Evolutionary conservation across 257 asterid species (phyloP).

Genomic region (Coffea canephora): DNA sequence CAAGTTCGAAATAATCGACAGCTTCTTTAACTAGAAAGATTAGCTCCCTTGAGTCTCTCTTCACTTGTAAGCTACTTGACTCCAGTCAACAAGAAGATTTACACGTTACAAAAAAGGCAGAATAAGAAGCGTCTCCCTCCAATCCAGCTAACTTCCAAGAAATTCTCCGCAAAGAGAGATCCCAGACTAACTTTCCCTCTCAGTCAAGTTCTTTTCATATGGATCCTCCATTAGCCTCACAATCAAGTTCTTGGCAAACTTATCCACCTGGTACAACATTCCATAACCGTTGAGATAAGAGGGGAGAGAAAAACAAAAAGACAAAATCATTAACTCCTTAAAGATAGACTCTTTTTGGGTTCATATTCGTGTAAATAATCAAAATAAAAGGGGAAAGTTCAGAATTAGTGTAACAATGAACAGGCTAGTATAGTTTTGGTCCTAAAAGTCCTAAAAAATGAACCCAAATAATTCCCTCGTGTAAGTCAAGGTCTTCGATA

Average conservation of each 20-base stretch:
- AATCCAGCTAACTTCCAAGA: constrained; percentile 15
- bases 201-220: constrained; percentile 20
- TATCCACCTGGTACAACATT: constrained; percentile 16
- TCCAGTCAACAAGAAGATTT: constrained; percentile 19
- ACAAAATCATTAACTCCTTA: not conserved
- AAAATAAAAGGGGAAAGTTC: not conserved
- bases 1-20: constrained; percentile 4
- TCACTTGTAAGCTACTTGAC: constrained; percentile 8
- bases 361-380: not conserved
- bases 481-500: constrained; percentile 1
- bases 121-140: constrained; percentile 9
- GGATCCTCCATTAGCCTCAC: constrained; percentile 16
- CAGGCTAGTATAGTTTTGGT: not conserved
- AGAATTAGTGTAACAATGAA: not conserved
- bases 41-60: constrained; percentile 1
- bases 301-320: not conserved
- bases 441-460: not conserved
- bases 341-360: not conserved
- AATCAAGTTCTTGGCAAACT: constrained; percentile 5
- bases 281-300: constrained; percentile 7
- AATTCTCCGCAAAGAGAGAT: constrained; percentile 4
- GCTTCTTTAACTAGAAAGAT: not conserved
- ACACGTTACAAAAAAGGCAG: not conserved
- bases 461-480: constrained; percentile 3
- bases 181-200: constrained; percentile 9